Evolutionary conservation across 805 yeast genomes (phyloP), one percentile per base, ranked within the genome.

Genomic region (Candida ascalaphidarum): DNA sequence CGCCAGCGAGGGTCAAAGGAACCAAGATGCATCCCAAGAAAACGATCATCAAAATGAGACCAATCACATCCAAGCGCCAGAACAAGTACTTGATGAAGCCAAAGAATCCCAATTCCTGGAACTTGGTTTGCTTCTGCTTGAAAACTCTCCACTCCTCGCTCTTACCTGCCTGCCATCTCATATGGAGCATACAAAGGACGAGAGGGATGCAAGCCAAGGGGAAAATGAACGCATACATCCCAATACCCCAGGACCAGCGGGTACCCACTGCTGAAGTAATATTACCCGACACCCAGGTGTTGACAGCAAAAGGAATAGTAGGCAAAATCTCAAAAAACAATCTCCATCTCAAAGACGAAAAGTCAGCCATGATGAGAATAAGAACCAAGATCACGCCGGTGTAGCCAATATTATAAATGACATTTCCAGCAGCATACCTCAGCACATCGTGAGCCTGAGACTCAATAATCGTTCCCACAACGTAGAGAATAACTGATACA

Each of bases 1-100:
- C 86, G 37, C 84, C 88, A 9, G 88, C 88, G 17, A 82, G 52
- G 9, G 92, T 81, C 39, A 82, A 63, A 14, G 94, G 92, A 14
- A 74, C 76, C 34, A 82, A 59, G 25, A 82, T 60, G 39, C 79
- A 68, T 23, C 83, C 85, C 14, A 81, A 57, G 2, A 67, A 63
- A 15, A 69, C 68, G 29, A 71, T 61, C 40, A 80, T 46, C 13
- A 78, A 50, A 12, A 76, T 41, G 20, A 76, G 52, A 24, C 92
- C 94, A 30, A 76, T 48, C 10, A 77, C 51, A 47, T 82, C 94
- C 25, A 78, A 45, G 42, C 70, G 67, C 81, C 82, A 76, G 52
- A 74, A 77, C 25, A 56, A 38, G 23, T 68, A 51, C 29, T 60
- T 55, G n/a, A 52, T 28, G n/a, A 61, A 19, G 21, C 33, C 27